Percentiles rank a stretch among this genome's conserved stretches.
These are phyloP conservation scores for Coemansia sp. DNA, from an alignment of 192 early-diverging fungal species.

Conservation along the genomic window DNA sequence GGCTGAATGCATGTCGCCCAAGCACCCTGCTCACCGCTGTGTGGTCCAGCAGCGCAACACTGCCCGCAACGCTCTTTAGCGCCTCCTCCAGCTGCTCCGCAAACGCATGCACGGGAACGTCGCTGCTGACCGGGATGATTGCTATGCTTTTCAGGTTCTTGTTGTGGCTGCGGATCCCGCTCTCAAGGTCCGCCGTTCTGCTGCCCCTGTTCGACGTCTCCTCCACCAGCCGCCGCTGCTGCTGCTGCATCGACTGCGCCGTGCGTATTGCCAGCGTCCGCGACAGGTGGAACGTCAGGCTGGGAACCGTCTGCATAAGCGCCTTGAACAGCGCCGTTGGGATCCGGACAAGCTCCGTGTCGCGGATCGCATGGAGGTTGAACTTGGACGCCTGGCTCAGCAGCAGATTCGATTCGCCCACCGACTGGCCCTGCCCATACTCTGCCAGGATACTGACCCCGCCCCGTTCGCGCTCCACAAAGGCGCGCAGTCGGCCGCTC, in stretches of 20 bases:
- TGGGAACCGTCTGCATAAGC: constrained; percentile 83
- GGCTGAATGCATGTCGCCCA: constrained; percentile 88
- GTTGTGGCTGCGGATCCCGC: constrained; percentile 75
- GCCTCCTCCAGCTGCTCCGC: constrained; percentile 77
- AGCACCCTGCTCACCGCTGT: constrained; percentile 75
- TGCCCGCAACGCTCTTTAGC: constrained; percentile 66
- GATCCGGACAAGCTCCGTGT: constrained; percentile 93
- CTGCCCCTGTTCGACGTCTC: constrained; percentile 11
- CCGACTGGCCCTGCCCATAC: constrained; percentile 92
- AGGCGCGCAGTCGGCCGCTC: constrained; percentile 88
- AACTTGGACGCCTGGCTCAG: constrained; percentile 68
- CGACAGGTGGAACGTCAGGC: constrained; percentile 88
- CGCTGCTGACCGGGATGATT: constrained; percentile 80
- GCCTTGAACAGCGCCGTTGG: constrained; percentile 94
- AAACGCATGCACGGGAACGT: constrained; percentile 87
- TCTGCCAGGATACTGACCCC: constrained; percentile 84
- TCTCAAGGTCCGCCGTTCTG: constrained; percentile 5
- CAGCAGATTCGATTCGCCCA: constrained; percentile 94
- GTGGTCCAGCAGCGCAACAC: constrained; percentile 76
- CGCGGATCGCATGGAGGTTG: constrained; percentile 96
- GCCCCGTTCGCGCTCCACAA: constrained; percentile 64
- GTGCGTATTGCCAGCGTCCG: constrained; percentile 82
- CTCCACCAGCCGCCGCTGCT: constrained; percentile 18
- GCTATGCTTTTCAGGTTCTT: constrained; percentile 93
- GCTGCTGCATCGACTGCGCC: constrained; percentile 53